phyloP scores from a whole-genome alignment of 257 asterid genomes.

The Capsicum pubescens region DNA sequence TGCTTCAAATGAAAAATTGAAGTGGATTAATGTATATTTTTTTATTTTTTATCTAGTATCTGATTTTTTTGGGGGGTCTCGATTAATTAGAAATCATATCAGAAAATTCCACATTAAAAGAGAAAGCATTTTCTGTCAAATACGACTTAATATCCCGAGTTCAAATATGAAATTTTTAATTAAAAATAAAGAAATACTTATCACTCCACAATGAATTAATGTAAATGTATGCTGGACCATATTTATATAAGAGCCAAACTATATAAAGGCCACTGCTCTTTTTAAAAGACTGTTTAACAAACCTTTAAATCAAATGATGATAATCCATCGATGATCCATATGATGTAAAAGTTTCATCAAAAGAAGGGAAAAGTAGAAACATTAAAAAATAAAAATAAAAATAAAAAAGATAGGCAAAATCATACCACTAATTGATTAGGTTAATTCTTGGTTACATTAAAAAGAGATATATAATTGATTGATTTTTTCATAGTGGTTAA shows the following conservation, averaged over 20 bases:
- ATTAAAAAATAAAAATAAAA: background rate
- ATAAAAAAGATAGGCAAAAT: background rate
- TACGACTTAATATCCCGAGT: rapidly evolving
- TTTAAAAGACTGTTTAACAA: slow-evolving; percentile 19
- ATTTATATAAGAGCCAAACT: background rate
- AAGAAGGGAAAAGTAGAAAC: slow-evolving; percentile 16
- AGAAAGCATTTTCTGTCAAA: background rate
- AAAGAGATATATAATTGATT: background rate
- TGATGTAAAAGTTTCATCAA: slow-evolving; percentile 21
- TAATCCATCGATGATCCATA: slow-evolving; percentile 22
- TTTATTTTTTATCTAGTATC: background rate
- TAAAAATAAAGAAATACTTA: background rate
- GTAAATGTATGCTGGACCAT: background rate
- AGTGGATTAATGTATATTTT: background rate
- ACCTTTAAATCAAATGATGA: slow-evolving; percentile 28
- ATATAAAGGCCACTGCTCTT: slow-evolving; percentile 2
- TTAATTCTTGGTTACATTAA: slow-evolving; percentile 4
- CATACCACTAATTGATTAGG: slow-evolving; percentile 12
- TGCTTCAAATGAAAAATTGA: background rate
- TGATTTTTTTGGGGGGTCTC: background rate
- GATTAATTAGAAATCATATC: background rate
- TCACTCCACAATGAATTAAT: background rate
- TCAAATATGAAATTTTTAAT: rapidly evolving
- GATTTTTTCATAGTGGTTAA: slow-evolving; percentile 29
- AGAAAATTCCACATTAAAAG: rapidly evolving